phyloP scores from a whole-genome alignment of 805 yeast genomes.

The Nakazawaea pomicola region DNA sequence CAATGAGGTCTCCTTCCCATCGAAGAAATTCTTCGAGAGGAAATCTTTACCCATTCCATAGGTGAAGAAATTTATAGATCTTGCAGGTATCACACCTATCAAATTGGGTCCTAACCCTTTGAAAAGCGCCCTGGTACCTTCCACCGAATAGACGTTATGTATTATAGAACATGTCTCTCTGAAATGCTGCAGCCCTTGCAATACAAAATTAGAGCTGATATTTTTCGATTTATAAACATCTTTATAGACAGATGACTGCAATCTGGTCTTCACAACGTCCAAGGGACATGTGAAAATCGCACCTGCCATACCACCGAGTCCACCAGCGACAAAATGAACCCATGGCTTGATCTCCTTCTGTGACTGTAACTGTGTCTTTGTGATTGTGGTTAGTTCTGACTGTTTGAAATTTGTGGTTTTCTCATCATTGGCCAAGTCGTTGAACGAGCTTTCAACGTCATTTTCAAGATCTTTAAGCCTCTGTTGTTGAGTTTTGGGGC shows the following conservation, averaged over 20 bases:
- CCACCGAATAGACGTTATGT: constrained; percentile 59
- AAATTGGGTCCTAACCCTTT: constrained; percentile 95
- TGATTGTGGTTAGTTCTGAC: constrained; percentile 8
- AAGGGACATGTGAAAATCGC: constrained; percentile 92
- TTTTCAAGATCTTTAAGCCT: constrained; percentile 36
- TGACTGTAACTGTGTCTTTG: neutral
- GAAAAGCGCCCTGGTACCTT: constrained; percentile 84
- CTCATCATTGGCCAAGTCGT: constrained; percentile 69
- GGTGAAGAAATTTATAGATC: constrained; percentile 94
- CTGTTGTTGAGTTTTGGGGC: too few relatives aligned
- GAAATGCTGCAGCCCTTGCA: constrained; percentile 65
- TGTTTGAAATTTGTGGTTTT: constrained; percentile 49
- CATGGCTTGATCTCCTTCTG: constrained; percentile 37
- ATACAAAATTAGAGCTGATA: constrained; percentile 28
- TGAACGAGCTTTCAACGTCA: constrained; percentile 56
- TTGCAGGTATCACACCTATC: constrained; percentile 96
- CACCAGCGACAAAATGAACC: constrained; percentile 90
- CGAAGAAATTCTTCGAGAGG: constrained; percentile 58
- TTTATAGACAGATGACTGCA: constrained; percentile 83
- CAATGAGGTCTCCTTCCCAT: constrained; percentile 77
- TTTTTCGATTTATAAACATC: constrained; percentile 44
- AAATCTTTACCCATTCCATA: constrained; percentile 90
- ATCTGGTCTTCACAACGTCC: constrained; percentile 92
- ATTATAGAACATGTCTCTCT: constrained; percentile 76
- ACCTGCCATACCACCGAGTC: constrained; percentile 97